Evolutionary conservation across 2,329 filamentous ascomycete species (phyloP).

Genomic region (Didymella pinodella): DNA sequence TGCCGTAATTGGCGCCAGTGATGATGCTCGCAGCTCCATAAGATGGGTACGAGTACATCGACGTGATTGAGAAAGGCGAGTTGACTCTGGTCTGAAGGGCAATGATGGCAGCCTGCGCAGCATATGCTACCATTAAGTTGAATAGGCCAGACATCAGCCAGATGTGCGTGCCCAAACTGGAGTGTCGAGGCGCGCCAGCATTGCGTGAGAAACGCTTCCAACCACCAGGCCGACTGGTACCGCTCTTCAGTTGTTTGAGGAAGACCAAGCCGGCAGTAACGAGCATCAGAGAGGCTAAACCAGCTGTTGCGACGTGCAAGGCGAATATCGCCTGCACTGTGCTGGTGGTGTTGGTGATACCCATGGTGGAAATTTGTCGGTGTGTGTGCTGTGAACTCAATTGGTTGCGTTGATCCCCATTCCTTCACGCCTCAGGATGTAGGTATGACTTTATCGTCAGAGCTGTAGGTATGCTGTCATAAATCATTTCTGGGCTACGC

Average conservation of each 20-base stretch:
- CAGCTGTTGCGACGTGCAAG: constrained; percentile 28
- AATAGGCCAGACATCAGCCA: constrained; percentile 28
- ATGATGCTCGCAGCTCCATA: constrained; percentile 10
- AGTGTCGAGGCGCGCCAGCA: constrained; percentile 15
- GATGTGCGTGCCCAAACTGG: constrained; percentile 24
- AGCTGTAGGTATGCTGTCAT: constrained; percentile 13
- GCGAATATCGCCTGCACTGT: constrained; percentile 30
- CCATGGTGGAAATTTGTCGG: constrained; percentile 3
- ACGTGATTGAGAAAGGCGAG: constrained; percentile 28
- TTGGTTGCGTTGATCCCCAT: neutral
- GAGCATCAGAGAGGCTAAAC: constrained; percentile 20
- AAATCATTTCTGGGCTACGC: constrained; percentile 9
- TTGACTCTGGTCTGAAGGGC: constrained; percentile 23
- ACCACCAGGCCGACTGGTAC: constrained; percentile 19
- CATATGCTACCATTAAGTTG: constrained; percentile 28
- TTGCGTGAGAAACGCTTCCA: constrained; percentile 18
- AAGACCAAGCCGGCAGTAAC: constrained; percentile 22
- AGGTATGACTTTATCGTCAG: constrained; percentile 10
- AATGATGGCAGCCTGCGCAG: constrained; percentile 25
- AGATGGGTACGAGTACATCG: constrained; percentile 26
- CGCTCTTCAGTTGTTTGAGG: constrained; percentile 22
- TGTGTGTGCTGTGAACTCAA: constrained; percentile 6
- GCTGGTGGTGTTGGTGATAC: constrained; percentile 25
- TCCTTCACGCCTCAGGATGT: neutral
- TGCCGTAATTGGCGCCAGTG: constrained; percentile 12